Base-by-base conservation (phyloP, 2,329 filamentous ascomycete genomes). In the Trichophyton benhamiae region DNA sequence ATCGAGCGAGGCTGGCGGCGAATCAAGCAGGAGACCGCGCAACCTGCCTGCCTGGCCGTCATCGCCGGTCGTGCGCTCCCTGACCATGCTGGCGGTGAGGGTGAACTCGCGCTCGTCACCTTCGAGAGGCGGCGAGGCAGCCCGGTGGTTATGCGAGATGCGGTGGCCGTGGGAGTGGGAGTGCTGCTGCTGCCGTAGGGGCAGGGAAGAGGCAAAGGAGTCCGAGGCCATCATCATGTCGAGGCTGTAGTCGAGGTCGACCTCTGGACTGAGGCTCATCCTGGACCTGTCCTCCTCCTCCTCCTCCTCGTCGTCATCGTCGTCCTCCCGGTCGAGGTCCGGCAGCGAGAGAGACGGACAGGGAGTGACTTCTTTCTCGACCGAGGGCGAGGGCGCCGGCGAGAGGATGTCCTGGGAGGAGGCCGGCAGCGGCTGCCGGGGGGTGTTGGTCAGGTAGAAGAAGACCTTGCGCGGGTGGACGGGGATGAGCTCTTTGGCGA, bases 401-500 rank as follows among this genome's bases (percentile, higher is more conserved):
- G 77, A 72, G 66, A 80, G 68, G 68, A 77, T 74, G 68, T 82
- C 78, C 61, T 79, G 78, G 59, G 83, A 77, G 49, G 78, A 81
- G 66, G 88, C 83, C 1, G 90, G 89, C 20, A 97, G 84, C 42
- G 89, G 84, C 71, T 92, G 89, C 70, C 87, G 89, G 55, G 88
- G 85, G 70, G 82, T 87, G n/a, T 88, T 95, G 44, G 90, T 95
- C 63, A 99, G 83, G 77, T 91, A 97, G 77, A 95, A 97, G 79
- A 96, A 97, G 55, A 95, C 91, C 74, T 94, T 89, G 71, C 92
- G 88, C 20, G 94, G 94, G 72, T 97, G 92, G 48, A 92, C 87
- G 46, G 88, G 86, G 72, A 96, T 90, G 60, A 96, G 83, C 75
- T 96, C 90, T 77, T 97, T 97, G 59, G 89, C 89, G 61, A 97